Percentiles rank a stretch among this genome's conserved stretches.
phyloP scores from a whole-genome alignment of 106 monocot genomes.

The Narthecium ossifragum region DNA sequence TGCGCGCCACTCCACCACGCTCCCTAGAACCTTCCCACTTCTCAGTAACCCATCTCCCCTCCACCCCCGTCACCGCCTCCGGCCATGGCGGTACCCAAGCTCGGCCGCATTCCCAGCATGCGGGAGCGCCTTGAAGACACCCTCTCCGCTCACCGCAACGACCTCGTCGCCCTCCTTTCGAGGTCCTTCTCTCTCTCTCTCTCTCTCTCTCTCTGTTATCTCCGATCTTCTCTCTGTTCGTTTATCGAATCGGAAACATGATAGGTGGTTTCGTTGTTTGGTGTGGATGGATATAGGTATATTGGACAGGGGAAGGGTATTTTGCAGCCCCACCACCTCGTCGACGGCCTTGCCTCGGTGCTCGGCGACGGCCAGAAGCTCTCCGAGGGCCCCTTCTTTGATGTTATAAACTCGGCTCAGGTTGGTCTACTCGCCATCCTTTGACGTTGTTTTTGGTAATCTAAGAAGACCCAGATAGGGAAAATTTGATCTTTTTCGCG shows the following conservation, averaged over 20 bases:
- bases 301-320: conserved; percentile 73
- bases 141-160: conserved; percentile 79
- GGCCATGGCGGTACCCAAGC: conserved; percentile 43
- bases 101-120: conserved; percentile 52
- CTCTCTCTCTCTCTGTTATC: no score
- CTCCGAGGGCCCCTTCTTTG: conserved; percentile 65
- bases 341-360: conserved; percentile 65
- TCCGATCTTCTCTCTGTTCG: no score
- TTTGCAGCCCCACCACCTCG: conserved; percentile 80
- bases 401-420: conserved; percentile 67
- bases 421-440: conserved; percentile 22
- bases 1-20: no score
- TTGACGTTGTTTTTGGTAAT: background rate
- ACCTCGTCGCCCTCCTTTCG: conserved; percentile 85
- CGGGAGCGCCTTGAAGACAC: conserved; percentile 88
- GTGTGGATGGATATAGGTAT: conserved; percentile 26
- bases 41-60: background rate
- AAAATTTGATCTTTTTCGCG: background rate
- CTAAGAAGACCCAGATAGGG: background rate
- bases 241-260: background rate
- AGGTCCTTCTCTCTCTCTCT: conserved; percentile 20
- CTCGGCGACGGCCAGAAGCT: conserved; percentile 29
- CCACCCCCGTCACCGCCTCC: no score
- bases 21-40: background rate
- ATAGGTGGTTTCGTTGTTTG: background rate